Percentiles rank a stretch among this genome's conserved stretches.
Evolutionary conservation across 1,139 yeast genomes (phyloP).

Genomic region (Zygosaccharomyces sapae): DNA sequence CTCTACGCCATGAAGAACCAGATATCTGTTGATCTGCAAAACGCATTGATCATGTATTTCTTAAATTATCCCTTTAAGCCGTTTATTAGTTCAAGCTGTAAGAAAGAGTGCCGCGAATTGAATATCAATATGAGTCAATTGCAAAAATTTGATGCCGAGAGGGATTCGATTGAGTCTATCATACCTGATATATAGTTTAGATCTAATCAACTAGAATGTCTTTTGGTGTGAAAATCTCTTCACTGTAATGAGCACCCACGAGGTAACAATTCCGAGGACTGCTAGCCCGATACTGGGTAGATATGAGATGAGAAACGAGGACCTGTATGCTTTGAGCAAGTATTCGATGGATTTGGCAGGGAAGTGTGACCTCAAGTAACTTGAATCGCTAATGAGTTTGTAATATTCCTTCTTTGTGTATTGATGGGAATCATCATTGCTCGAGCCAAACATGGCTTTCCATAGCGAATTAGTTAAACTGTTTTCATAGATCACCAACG

Average conservation of each 20-base stretch:
- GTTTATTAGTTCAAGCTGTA: slow-evolving; percentile 22
- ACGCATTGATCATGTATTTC: slow-evolving; percentile 29
- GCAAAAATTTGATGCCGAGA: slow-evolving; percentile 19
- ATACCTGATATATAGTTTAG: slow-evolving; percentile 14
- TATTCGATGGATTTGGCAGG: slow-evolving; percentile 23
- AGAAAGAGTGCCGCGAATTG: slow-evolving; percentile 20
- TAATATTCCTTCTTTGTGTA: slow-evolving; percentile 26
- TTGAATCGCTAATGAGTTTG: slow-evolving; percentile 35
- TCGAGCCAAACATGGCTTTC: slow-evolving; percentile 32
- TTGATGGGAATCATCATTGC: slow-evolving; percentile 13
- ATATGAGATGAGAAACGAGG: slow-evolving; percentile 30
- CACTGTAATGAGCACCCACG: slow-evolving; percentile 16
- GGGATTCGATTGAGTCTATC: slow-evolving; percentile 19
- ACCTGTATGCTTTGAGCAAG: slow-evolving; percentile 29
- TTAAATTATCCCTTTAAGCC: slow-evolving; percentile 26
- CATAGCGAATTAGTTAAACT: slow-evolving; percentile 32
- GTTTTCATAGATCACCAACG: slow-evolving; percentile 40
- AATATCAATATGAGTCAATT: slow-evolving; percentile 21
- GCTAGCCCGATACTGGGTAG: slow-evolving; percentile 28
- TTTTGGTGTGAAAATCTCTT: slow-evolving; percentile 3
- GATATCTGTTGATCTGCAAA: slow-evolving; percentile 25
- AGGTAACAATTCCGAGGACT: slow-evolving; percentile 18
- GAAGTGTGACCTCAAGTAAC: slow-evolving; percentile 37
- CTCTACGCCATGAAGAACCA: slow-evolving; percentile 19
- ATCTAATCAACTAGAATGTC: neutral